phyloP scores from a whole-genome alignment of 139 green algal species.

The Chlamydomonas schloesseri region DNA sequence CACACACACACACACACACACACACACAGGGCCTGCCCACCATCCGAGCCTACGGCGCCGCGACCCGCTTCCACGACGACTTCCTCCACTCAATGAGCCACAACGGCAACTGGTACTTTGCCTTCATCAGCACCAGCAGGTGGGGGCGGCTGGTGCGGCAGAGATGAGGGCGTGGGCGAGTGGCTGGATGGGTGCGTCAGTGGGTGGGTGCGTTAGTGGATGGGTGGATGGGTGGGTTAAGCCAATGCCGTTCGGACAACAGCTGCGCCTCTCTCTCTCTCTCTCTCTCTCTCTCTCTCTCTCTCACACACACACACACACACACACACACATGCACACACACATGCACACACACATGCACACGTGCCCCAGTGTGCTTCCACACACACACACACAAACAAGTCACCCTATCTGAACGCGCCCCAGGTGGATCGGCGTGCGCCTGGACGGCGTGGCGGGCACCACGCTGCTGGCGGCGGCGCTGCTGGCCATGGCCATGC shows the following conservation, averaged over 20 bases:
- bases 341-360: neutral
- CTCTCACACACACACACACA: neutral
- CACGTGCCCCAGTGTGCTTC: no score
- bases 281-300: no score
- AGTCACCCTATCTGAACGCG: no score
- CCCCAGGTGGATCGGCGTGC: slow-evolving; percentile 75
- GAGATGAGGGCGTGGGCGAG: no score
- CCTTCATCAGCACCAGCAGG: slow-evolving; percentile 46
- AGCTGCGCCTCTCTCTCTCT: no score
- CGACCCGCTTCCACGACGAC: slow-evolving; percentile 64
- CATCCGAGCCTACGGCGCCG: slow-evolving; percentile 89
- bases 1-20: no score
- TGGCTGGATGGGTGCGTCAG: neutral
- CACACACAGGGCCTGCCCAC: slow-evolving; percentile 86
- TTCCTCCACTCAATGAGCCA: slow-evolving; percentile 40
- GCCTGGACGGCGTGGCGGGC: slow-evolving; percentile 80
- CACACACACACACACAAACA: neutral
- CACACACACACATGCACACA: neutral
- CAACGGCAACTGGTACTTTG: slow-evolving; percentile 60
- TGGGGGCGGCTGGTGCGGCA: no score
- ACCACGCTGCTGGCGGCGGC: slow-evolving; percentile 70
- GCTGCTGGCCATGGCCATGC: slow-evolving; percentile 77
- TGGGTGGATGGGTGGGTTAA: neutral
- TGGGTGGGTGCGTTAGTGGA: neutral
- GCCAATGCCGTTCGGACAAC: no score